phyloP scores from a whole-genome alignment of 2,329 filamentous ascomycete genomes.

The Neofusicoccum sp. region DNA sequence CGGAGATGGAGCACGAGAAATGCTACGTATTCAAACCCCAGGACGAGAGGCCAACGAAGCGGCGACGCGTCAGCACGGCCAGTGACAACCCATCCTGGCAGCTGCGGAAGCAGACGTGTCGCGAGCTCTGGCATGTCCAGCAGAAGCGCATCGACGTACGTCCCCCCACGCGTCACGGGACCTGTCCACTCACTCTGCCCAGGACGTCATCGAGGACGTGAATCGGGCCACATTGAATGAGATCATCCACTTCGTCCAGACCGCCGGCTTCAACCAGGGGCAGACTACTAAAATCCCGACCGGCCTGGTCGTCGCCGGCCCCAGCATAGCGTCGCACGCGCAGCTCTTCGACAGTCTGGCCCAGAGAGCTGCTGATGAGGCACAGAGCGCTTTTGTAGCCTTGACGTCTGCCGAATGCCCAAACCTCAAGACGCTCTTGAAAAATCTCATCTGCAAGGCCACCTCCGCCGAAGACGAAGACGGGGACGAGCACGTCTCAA shows the following conservation, averaged over 20 bases:
- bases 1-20: conserved; percentile 48
- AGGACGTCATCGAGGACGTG: conserved; percentile 40
- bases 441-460: conserved; percentile 68
- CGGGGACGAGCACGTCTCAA: conserved; percentile 36
- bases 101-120: conserved; percentile 60
- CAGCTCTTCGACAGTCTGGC: conserved; percentile 61
- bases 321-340: conserved; percentile 73
- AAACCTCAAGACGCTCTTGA: conserved; percentile 71
- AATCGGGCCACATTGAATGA: conserved; percentile 40
- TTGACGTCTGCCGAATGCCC: conserved; percentile 69
- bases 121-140: conserved; percentile 63
- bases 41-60: conserved; percentile 40
- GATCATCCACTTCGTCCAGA: conserved; percentile 40
- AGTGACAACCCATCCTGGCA: conserved; percentile 33
- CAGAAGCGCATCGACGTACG: conserved; percentile 62
- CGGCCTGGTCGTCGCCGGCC: conserved; percentile 73
- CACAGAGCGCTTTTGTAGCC: conserved; percentile 58
- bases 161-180: background rate
- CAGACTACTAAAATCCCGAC: conserved; percentile 57
- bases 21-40: conserved; percentile 46
- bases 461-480: conserved; percentile 59
- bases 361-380: background rate
- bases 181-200: background rate
- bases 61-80: conserved; percentile 36
- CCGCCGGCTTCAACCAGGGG: conserved; percentile 25